These are phyloP conservation scores for Backusella circina DNA, from an alignment of 192 early-diverging fungal genomes.

Conservation along the genomic window DNA sequence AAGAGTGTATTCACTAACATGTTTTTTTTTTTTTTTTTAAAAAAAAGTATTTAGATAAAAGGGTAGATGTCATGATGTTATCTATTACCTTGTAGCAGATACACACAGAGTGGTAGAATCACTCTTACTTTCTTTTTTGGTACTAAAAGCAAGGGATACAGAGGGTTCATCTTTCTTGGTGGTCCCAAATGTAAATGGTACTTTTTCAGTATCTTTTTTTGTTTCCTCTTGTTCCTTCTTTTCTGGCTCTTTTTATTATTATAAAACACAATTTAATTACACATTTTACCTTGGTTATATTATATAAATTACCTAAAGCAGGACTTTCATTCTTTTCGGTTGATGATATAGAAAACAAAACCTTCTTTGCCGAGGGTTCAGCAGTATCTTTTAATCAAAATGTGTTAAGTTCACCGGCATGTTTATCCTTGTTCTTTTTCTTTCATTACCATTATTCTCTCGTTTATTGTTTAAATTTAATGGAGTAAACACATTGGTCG, in stretches of 20 bases:
- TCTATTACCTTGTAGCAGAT: neutral
- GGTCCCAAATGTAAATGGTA: neutral
- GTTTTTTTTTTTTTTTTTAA: no score
- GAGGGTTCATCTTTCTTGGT: neutral
- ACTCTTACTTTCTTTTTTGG: neutral
- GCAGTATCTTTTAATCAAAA: neutral
- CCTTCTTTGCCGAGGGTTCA: neutral
- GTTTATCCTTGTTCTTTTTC: neutral
- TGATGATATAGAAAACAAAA: neutral
- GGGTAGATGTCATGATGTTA: neutral
- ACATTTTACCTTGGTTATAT: neutral
- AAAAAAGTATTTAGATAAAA: no score
- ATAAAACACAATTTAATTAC: neutral
- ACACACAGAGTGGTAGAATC: neutral
- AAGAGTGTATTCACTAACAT: neutral
- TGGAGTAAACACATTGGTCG: neutral
- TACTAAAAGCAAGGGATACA: neutral
- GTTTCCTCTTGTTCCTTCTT: neutral
- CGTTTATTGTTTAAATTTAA: neutral
- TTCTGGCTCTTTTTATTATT: neutral
- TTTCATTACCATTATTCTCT: neutral
- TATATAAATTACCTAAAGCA: neutral
- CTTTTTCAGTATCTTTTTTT: neutral
- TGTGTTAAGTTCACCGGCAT: neutral
- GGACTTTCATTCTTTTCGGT: neutral